phyloP scores from a whole-genome alignment of 2,329 filamentous ascomycete species.

The Nannizziopsis arthrosporioides region DNA sequence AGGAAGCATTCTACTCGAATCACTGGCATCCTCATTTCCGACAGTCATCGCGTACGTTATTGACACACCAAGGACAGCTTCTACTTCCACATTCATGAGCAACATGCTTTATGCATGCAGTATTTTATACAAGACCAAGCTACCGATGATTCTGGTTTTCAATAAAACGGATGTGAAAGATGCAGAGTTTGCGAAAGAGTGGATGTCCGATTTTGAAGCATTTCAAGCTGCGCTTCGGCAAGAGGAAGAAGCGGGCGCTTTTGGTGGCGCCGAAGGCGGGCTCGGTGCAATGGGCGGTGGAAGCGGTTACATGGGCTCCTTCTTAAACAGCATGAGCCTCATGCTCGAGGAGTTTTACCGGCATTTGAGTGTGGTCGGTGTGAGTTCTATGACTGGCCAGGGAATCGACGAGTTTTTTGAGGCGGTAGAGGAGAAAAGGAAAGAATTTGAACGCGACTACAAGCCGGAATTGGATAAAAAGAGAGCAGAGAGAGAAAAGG shows the following conservation, averaged over 20 bases:
- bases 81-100: conserved; percentile 96
- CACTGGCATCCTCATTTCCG: conserved; percentile 83
- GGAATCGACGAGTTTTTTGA: conserved; percentile 90
- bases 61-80: conserved; percentile 85
- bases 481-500: conserved; percentile 60
- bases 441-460: conserved; percentile 84
- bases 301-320: conserved; percentile 88
- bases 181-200: conserved; percentile 83
- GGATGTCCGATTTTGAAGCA: conserved; percentile 98
- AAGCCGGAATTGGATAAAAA: conserved; percentile 78
- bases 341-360: conserved; percentile 97
- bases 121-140: conserved; percentile 95
- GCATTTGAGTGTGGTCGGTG: conserved; percentile 82
- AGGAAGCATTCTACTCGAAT: conserved; percentile 85
- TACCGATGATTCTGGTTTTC: conserved; percentile 98
- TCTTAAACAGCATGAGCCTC: conserved; percentile 94
- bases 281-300: conserved; percentile 53
- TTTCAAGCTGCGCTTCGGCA: conserved; percentile 76
- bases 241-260: conserved; percentile 67
- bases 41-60: conserved; percentile 97
- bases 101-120: conserved; percentile 99
- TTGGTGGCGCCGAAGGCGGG: conserved; percentile 61
- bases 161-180: conserved; percentile 98
- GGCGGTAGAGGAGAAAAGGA: conserved; percentile 72
- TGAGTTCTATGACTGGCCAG: conserved; percentile 82